Evolutionary conservation across 371 early-diverging fungal genomes (phyloP).

Genomic region (Furculomyces boomerangus): DNA sequence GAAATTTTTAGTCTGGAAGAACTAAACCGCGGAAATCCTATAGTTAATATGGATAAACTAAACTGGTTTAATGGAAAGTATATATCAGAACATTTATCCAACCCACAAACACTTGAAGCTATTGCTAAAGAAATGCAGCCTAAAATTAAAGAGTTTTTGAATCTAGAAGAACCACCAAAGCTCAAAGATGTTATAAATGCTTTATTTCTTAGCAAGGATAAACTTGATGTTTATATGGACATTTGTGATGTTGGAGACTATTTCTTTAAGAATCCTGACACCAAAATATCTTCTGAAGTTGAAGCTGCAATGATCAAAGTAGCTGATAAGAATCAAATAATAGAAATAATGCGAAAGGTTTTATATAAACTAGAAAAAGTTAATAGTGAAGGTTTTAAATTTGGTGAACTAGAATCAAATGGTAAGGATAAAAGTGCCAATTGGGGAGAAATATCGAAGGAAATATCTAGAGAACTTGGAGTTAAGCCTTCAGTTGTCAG

Average conservation of each 20-base stretch:
- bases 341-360: too few species aligned
- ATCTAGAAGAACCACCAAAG: background rate
- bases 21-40: constrained; percentile 54
- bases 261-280: constrained; percentile 14
- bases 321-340: too few species aligned
- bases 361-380: too few species aligned
- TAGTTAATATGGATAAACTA: constrained; percentile 58
- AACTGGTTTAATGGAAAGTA: constrained; percentile 76
- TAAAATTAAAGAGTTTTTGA: constrained; percentile 1
- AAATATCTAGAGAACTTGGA: too few species aligned
- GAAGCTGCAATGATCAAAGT: too few species aligned
- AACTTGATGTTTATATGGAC: constrained; percentile 12
- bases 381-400: too few species aligned
- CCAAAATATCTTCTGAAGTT: too few species aligned
- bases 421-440: too few species aligned
- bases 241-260: constrained; percentile 9
- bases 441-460: too few species aligned
- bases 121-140: constrained; percentile 3
- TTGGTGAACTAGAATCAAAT: too few species aligned
- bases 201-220: constrained; percentile 10
- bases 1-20: constrained; percentile 36
- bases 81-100: constrained; percentile 15
- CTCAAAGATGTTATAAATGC: constrained; percentile 3
- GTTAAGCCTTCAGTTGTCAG: too few species aligned
- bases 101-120: background rate